These are phyloP conservation scores for Drechslerella dactyloides DNA, from an alignment of 2,329 filamentous ascomycete genomes.

Conservation along the genomic window DNA sequence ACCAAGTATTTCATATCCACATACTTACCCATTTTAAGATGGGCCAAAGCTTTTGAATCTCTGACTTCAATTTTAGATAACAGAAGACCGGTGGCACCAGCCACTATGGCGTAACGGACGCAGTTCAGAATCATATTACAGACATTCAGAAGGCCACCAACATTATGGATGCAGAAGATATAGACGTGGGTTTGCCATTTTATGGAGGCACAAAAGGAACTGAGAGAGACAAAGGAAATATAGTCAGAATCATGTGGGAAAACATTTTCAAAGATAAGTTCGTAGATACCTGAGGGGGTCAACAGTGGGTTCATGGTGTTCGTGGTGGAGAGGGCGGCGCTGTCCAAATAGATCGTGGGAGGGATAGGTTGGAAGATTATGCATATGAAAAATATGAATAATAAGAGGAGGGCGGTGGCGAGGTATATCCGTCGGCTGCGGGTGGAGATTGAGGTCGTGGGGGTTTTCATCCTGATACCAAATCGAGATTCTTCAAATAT, in stretches of 20 bases:
- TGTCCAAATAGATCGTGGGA: too few relatives aligned
- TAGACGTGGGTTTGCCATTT: conserved; percentile 5
- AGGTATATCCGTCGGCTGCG: too few relatives aligned
- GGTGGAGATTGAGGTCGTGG: too few relatives aligned
- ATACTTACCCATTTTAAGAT: conserved; percentile 59
- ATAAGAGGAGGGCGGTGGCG: too few relatives aligned
- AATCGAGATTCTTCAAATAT: too few relatives aligned
- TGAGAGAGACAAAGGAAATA: background rate
- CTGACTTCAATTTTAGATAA: conserved; percentile 61
- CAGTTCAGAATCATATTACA: conserved; percentile 63
- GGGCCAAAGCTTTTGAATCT: conserved; percentile 59
- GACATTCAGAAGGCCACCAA: conserved; percentile 63
- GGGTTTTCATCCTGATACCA: too few relatives aligned
- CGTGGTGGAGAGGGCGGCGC: too few relatives aligned
- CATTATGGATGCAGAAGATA: conserved; percentile 63
- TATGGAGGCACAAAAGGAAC: background rate
- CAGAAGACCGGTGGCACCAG: conserved; percentile 61
- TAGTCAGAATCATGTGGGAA: background rate
- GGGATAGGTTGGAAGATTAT: too few relatives aligned
- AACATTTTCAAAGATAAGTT: background rate
- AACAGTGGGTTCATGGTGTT: conserved; percentile 21
- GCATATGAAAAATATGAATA: too few relatives aligned
- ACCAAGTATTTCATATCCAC: conserved; percentile 62
- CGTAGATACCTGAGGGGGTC: conserved; percentile 15
- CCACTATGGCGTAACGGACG: conserved; percentile 62